phyloP scores from a whole-genome alignment of 345 rosid genomes.

The Microcos paniculata region DNA sequence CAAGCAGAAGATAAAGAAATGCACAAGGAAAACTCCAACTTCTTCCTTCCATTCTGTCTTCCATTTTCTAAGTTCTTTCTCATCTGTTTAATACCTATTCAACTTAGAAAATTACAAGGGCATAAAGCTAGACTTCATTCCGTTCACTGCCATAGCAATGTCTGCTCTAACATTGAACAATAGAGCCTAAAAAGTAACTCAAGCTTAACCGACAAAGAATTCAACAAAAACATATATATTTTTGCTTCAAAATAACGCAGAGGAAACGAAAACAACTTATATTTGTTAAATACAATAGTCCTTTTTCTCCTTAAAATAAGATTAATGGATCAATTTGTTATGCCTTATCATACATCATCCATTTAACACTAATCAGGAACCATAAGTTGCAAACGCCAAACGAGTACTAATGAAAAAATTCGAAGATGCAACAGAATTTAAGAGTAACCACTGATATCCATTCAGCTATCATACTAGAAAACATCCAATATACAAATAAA shows the following conservation, averaged over 20 bases:
- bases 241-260: not conserved
- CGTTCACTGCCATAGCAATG: not conserved
- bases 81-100: too few species aligned
- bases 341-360: not conserved
- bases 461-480: not conserved
- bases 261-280: constrained; percentile 1
- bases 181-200: not conserved
- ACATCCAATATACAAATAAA: constrained; percentile 1
- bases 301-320: not conserved
- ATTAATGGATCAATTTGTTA: not conserved
- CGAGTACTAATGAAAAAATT: not conserved
- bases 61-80: not conserved
- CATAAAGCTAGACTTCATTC: not conserved
- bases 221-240: not conserved
- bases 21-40: not conserved
- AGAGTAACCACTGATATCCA: not conserved
- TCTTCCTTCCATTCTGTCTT: not conserved
- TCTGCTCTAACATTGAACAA: not conserved
- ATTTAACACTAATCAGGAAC: not conserved
- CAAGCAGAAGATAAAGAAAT: not conserved
- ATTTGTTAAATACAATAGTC: not conserved
- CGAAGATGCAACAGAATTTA: not conserved
- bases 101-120: not conserved
- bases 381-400: not conserved
- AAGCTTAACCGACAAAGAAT: too few species aligned